Base-by-base conservation (phyloP, 1,284 basidiomycete species). In the Exobasidium cylindrosporum region DNA sequence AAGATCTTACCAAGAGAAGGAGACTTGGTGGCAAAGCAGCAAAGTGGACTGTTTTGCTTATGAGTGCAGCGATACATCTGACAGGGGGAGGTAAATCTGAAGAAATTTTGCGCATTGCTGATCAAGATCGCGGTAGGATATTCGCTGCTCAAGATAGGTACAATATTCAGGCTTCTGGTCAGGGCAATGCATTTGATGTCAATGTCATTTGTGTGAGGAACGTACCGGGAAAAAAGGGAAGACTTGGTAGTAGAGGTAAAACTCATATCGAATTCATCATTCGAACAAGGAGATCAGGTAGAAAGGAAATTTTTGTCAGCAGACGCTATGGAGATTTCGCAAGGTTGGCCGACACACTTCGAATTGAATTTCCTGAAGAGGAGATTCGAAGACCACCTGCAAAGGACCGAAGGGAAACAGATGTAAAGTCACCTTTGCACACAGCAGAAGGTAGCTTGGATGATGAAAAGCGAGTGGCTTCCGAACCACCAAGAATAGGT, bases 251-350 rank as follows among this genome's bases (percentile, higher is more conserved):
- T n/a, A 68, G 76, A 28, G 73, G 57, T 52, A 63, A 67, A 21
- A 54, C 62, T 3, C 76, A 77, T 53, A 73, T 77, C 53, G 95
- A 97, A 83, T 98, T 98, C 79, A 87, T 98, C 72, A 88, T 98
- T 40, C 87, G 91, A 30, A 98, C 95, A 0, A 85, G 88, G 13
- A 84, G 91, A 32, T 84, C 87, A 2, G 85, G 86, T 11, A 84
- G 85, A 64, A 84, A 84, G 1, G 92, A 96, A 69, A 85, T 92
- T 3, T 93, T 87, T 77, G 95, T 97, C 1, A 91, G 92, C 0
- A 85, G 96, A 62, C 84, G 96, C 66, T 95, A 98, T 77, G 94
- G 95, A 13, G 95, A 98, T 78, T 97, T 98, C 81, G 88, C 84
- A 72, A 60, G 62, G 17, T 65, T 79, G 10, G 72, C 74, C 44